Base-by-base conservation (phyloP, 2,329 filamentous ascomycete species). In the Xylariaceae sp. region DNA sequence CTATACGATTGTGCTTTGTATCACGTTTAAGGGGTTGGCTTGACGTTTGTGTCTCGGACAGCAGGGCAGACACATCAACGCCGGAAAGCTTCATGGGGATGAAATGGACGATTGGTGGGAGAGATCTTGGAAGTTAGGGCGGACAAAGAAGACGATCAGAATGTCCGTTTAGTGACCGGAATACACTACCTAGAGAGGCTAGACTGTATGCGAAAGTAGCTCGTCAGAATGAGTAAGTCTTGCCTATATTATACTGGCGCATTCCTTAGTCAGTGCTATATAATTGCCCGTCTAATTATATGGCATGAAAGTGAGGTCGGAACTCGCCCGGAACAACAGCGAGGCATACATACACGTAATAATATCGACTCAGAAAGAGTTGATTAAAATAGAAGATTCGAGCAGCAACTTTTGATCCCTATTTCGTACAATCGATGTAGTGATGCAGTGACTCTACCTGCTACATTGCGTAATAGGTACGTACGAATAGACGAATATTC, bases 31-130 rank as follows among this genome's bases (percentile, higher is more conserved):
- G 8, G 50, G 42, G 51, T 17, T 52, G 45, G 53, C 51, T 42
- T 44, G 35, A 53, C 35, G 35, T 37, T 48, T 49, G n/a, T 58
- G 42, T 45, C 34, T 58, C 44, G 44, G 51, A 47, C 44, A n/a
- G 37, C 42, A 34, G 30, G 51, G 37, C 13, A 42, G 11, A 42
- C 37, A 8, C 37, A 42, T 17, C 11, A 10, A 13, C 37, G 11
- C 37, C 37, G 11, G 4, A 13, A 42, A 42, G 11, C 11, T 42
- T 8, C 37, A 10, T 8, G 37, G 11, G 11, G 3, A 42, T 42
- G 7, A 30, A 30, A 30, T 30, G 37, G 8, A 42, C 37, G 8
- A 3, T 13, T 13, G 8, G 37, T 42, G 37, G 7, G 11, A 42
- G 37, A 42, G 37, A 42, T 42, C 9, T 30, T 9, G 37, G 37